phyloP scores from a whole-genome alignment of 129 eudicot genomes.

The Rutidosis leptorrhynchoides region DNA sequence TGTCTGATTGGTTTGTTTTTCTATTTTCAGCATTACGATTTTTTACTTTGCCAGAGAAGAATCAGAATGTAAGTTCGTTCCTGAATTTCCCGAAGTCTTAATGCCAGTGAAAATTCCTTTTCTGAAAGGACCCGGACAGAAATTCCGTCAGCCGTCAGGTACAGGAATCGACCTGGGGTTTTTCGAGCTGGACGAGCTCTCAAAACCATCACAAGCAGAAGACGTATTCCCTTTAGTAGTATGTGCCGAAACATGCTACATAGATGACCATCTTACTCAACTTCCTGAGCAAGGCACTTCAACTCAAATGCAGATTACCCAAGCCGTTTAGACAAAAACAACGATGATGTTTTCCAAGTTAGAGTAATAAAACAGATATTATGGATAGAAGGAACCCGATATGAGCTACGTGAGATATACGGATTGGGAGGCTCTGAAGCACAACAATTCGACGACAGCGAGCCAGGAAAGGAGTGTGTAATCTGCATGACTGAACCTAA shows the following conservation, averaged over 20 bases:
- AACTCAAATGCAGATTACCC: constrained; percentile 66
- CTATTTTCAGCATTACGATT: constrained; percentile 67
- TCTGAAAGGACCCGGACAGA: constrained; percentile 52
- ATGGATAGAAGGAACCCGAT: constrained; percentile 60
- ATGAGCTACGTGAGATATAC: constrained; percentile 69
- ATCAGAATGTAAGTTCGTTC: constrained; percentile 34
- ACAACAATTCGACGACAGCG: constrained; percentile 39
- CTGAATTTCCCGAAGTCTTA: constrained; percentile 47
- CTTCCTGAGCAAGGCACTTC: constrained; percentile 25
- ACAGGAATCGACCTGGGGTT: constrained; percentile 63
- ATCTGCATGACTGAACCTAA: constrained; percentile 86
- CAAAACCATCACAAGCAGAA: constrained; percentile 50
- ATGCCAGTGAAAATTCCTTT: constrained; percentile 56
- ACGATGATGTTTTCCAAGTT: constrained; percentile 39
- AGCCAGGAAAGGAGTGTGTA: constrained; percentile 67
- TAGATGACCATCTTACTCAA: constrained; percentile 23
- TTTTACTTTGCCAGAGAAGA: constrained; percentile 72
- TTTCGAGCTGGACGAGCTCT: constrained; percentile 46
- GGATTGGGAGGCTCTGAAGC: constrained; percentile 57
- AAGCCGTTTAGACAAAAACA: constrained; percentile 54
- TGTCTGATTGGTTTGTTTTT: too few species aligned
- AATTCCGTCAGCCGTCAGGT: constrained; percentile 58
- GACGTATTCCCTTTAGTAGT: constrained; percentile 61
- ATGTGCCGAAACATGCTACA: constrained; percentile 52
- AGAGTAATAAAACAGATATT: constrained; percentile 62